These are phyloP conservation scores for Microstegium vimineum DNA, from an alignment of 176 grass and related monocot genomes.

Conservation along the genomic window DNA sequence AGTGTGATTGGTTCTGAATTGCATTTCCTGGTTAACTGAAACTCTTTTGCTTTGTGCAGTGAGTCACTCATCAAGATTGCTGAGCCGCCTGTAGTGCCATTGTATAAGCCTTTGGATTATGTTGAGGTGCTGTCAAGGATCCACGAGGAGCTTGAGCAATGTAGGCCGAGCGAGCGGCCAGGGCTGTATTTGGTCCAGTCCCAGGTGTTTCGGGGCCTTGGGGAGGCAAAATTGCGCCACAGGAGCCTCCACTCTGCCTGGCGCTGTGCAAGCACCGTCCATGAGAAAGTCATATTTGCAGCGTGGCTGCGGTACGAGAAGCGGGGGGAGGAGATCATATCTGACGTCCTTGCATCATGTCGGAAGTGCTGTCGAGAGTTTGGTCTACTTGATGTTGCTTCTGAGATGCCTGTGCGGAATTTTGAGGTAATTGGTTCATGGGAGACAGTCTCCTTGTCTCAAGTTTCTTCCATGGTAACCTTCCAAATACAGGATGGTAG, in stretches of 20 bases:
- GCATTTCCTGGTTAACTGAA: neutral
- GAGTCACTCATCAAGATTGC: slow-evolving; percentile 91
- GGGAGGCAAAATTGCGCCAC: slow-evolving; percentile 70
- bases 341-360: slow-evolving; percentile 68
- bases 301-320: slow-evolving; percentile 79
- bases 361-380: slow-evolving; percentile 65
- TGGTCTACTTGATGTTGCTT: slow-evolving; percentile 63
- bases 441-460: neutral
- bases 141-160: slow-evolving; percentile 84
- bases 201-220: slow-evolving; percentile 84
- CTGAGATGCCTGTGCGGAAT: slow-evolving; percentile 46
- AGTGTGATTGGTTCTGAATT: slow-evolving; percentile 13
- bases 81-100: slow-evolving; percentile 59
- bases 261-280: slow-evolving; percentile 46
- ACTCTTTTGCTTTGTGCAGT: slow-evolving; percentile 32
- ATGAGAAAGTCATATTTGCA: slow-evolving; percentile 80
- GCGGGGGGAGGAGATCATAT: slow-evolving; percentile 70
- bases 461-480: slow-evolving; percentile 42
- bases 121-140: slow-evolving; percentile 74
- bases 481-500: slow-evolving; percentile 76
- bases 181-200: slow-evolving; percentile 73
- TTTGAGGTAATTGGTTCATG: slow-evolving; percentile 29
- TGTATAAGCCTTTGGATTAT: slow-evolving; percentile 84
- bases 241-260: slow-evolving; percentile 86
- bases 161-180: slow-evolving; percentile 43